Base-by-base conservation (phyloP, 176 grass and related monocot genomes). In the Canna indica region DNA sequence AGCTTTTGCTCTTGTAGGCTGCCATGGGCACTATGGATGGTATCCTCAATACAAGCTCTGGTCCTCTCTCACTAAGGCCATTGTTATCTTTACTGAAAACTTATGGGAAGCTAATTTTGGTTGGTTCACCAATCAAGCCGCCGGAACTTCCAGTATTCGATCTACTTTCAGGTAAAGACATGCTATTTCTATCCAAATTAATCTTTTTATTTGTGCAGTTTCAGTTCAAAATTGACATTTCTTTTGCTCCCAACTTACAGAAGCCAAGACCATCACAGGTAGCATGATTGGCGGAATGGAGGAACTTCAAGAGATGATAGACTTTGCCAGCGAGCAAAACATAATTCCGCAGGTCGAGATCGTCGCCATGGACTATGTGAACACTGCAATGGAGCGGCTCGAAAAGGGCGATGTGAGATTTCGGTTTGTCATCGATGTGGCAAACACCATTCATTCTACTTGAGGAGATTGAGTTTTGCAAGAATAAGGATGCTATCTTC, bases 251-350 rank as follows among this genome's bases (percentile, higher is more conserved):
- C n/a, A 15, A 1, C 1, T 59, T 73, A 48, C 69, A 77, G 69
- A 69, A 59, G 75, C 60, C 41, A 84, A 57, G 66, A 71, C 20
- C 0, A 22, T 79, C 33, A 58, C 46, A 20, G 76, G 82, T 25
- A 84, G 77, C 36, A 71, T 79, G 45, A 76, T 75, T 10, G 72
- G 82, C 2, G 82, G 82, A 5, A 58, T 84, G 71, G 59, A 64
- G 30, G 58, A 58, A 2, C 71, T 44, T 0, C 81, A 75, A 5
- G 81, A 79, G 45, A 83, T 75, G 81, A 22, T 83, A 7, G 70
- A 69, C 27, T 74, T 75, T 8, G 62, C 70, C 47, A 63, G 4
- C 3, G 64, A 75, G 22, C 81, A 75, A 70, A 54, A 36, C 72
- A 47, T 79, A 32, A 45, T 57, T 0, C 56, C 72, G 26, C 35